These are phyloP conservation scores for Xylaria sp. DNA, from an alignment of 2,329 filamentous ascomycete species.

Conservation along the genomic window DNA sequence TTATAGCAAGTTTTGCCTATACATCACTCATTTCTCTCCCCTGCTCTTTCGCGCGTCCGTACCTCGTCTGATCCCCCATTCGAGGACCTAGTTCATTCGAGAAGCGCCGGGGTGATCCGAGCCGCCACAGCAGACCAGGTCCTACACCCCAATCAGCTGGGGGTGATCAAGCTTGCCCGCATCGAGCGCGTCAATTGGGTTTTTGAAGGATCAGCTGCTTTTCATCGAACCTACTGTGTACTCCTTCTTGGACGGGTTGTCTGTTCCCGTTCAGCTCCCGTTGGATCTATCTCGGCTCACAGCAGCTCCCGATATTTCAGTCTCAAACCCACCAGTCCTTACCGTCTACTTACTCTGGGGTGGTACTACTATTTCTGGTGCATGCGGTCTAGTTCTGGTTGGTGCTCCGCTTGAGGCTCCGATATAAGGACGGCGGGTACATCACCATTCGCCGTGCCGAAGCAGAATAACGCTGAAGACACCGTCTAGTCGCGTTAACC, in stretches of 20 bases:
- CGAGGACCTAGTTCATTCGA: constrained; percentile 31
- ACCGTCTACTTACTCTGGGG: not conserved
- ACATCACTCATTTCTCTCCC: constrained; percentile 31
- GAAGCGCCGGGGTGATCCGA: constrained; percentile 34
- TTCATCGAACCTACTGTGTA: constrained; percentile 20
- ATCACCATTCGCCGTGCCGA: not conserved
- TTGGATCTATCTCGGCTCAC: constrained; percentile 7
- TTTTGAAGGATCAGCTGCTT: constrained; percentile 32
- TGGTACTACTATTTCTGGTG: not conserved
- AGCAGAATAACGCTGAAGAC: constrained; percentile 13
- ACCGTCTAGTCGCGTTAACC: not conserved
- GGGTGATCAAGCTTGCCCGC: constrained; percentile 28
- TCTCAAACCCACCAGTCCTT: not conserved
- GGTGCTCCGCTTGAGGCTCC: not conserved
- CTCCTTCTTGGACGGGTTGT: constrained; percentile 15
- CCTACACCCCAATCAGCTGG: constrained; percentile 33
- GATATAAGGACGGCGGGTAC: constrained; percentile 4
- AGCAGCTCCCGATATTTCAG: not conserved
- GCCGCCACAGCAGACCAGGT: constrained; percentile 29
- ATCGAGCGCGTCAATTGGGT: constrained; percentile 34
- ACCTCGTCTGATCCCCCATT: constrained; percentile 30
- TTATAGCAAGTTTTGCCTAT: constrained; percentile 32
- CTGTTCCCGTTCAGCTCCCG: constrained; percentile 15
- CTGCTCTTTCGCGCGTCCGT: constrained; percentile 29
- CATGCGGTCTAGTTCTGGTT: not conserved